Percentiles rank a stretch among this genome's conserved stretches.
These are phyloP conservation scores for Yamadazyma sp. DNA, from an alignment of 805 yeast genomes.

Conservation along the genomic window DNA sequence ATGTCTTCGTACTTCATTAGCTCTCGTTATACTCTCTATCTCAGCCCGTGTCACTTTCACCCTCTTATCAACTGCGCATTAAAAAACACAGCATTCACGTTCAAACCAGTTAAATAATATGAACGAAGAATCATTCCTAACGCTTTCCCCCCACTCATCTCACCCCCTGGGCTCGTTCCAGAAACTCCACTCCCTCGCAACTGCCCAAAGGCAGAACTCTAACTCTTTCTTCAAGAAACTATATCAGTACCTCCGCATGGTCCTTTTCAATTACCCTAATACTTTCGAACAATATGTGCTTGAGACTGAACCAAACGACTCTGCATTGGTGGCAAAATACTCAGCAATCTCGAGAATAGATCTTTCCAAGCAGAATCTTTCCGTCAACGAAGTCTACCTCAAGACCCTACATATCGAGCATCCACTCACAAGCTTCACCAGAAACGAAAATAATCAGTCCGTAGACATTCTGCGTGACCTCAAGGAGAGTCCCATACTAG, in stretches of 20 bases:
- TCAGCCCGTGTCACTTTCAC: too few relatives aligned
- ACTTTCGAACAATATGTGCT: conserved; percentile 44
- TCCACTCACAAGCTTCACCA: conserved; percentile 39
- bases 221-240: conserved; percentile 21
- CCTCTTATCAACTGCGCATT: too few relatives aligned
- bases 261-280: conserved; percentile 19
- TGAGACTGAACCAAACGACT: conserved; percentile 51
- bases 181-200: conserved; percentile 2
- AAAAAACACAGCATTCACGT: too few relatives aligned
- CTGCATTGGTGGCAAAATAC: conserved; percentile 53
- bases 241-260: conserved; percentile 27
- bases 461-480: conserved; percentile 33
- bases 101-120: too few relatives aligned
- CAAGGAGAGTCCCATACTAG: conserved; percentile 54
- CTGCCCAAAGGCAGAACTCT: conserved; percentile 19
- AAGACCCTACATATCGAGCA: conserved; percentile 50
- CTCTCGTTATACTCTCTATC: too few relatives aligned
- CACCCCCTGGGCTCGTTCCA: conserved; percentile 6
- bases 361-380: conserved; percentile 22
- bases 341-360: conserved; percentile 40
- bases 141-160: conserved; percentile 9
- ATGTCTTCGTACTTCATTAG: too few relatives aligned
- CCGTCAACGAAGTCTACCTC: conserved; percentile 36
- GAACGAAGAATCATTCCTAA: conserved; percentile 2
- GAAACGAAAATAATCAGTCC: conserved; percentile 25